Evolutionary conservation across 1,139 yeast genomes (phyloP).

Genomic region (Magnusiomyces ingens): DNA sequence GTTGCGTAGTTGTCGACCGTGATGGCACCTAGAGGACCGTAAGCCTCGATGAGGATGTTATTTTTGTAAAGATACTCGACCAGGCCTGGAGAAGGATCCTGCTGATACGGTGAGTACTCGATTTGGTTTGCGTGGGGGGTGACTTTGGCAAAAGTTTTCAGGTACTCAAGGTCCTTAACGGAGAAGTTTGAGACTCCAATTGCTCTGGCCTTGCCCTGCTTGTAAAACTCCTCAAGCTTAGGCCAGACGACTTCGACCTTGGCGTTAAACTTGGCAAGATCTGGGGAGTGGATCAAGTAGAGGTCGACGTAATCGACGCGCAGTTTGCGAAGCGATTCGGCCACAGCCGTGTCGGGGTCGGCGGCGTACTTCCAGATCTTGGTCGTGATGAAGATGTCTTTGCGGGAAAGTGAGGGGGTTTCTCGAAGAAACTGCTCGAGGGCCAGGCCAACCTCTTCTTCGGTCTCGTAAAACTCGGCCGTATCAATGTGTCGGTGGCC

Average conservation of each 20-base stretch:
- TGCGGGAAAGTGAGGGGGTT: slow-evolving; percentile 35
- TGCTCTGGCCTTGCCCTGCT: slow-evolving; percentile 56
- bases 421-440: slow-evolving; percentile 29
- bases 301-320: slow-evolving; percentile 79
- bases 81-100: slow-evolving; percentile 54
- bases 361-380: slow-evolving; percentile 73
- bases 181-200: slow-evolving; percentile 80
- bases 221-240: slow-evolving; percentile 51
- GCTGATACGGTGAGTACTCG: slow-evolving; percentile 54
- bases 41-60: slow-evolving; percentile 61
- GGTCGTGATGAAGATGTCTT: slow-evolving; percentile 67
- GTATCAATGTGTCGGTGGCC: slow-evolving; percentile 62
- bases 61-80: slow-evolving; percentile 47
- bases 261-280: slow-evolving; percentile 42
- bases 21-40: slow-evolving; percentile 69
- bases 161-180: slow-evolving; percentile 44
- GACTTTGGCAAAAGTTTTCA: slow-evolving; percentile 43
- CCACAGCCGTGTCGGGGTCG: slow-evolving; percentile 52
- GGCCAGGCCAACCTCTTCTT: slow-evolving; percentile 48
- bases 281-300: slow-evolving; percentile 85
- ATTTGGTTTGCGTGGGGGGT: slow-evolving; percentile 69
- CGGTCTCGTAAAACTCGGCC: slow-evolving; percentile 52
- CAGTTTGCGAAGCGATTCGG: slow-evolving; percentile 55
- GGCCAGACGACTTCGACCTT: slow-evolving; percentile 59
- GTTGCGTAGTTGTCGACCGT: no score